Evolutionary conservation across 2,329 filamentous ascomycete genomes (phyloP), one percentile per base, ranked within the genome.

Genomic region (Huntiella decipiens): DNA sequence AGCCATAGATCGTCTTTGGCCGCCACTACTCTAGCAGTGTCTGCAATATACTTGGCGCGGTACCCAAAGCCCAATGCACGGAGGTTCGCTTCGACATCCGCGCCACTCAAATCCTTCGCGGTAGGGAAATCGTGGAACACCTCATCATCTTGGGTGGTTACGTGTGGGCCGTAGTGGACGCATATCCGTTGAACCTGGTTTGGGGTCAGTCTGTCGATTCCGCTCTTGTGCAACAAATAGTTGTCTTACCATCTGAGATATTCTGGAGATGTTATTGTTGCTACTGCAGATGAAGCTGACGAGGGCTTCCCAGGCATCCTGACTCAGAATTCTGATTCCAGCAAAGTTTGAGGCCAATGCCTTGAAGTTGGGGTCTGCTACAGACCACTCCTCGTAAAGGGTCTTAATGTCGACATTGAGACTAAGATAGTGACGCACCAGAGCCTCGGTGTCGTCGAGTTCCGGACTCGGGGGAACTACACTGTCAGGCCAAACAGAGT

Each of bases 241-340:
- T 28, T 12, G 19, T 34, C 57, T 52, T 55, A 82, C 86, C 91
- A 98, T 98, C 61, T 92, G 83, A 4, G 83, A 88, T 58, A 98
- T 98, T 35, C 91, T 76, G 2, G 79, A 73, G 50, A 98, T 98
- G 58, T 98, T 95, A 64, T 98, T 98, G 63, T 98, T 98, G 62
- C 86, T 94, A 62, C 87, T 95, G 68, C 91, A 98, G 52, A 98
- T 98, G 61, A 98, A 98, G 47, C 82, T 79, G 17, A 98, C 68
- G 16, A 98, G 67, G 1, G 91, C 78, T 61, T 98, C 91, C 91
- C 92, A 98, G 1, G 88, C 79, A 65, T 95, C 87, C 63, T 98
- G 91, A 55, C 80, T 83, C 38, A 98, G 65, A 53, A 98, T 95
- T 16, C 91, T 78, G 47, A 98, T 82, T 10, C 92, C 91, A 0